Conservation (phyloP, 2,329 filamentous ascomycete genomes). For the Nemania serpens region DNA sequence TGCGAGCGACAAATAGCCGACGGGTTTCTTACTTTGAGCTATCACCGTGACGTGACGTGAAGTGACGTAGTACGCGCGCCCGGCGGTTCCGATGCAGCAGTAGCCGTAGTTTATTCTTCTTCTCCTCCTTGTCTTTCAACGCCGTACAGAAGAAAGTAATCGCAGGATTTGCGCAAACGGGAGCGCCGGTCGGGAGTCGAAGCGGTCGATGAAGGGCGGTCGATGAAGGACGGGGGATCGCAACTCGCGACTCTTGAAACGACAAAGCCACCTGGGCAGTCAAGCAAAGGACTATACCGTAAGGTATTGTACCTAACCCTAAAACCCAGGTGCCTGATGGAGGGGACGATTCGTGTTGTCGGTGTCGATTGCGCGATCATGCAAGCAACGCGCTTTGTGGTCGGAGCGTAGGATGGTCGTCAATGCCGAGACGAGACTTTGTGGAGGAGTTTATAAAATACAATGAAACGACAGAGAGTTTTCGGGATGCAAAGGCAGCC, state of each 20-base stretch:
- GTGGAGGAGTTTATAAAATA: too few relatives aligned
- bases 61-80: neutral
- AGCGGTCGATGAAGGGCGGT: neutral
- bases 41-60: slow-evolving; percentile 3
- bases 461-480: too few relatives aligned
- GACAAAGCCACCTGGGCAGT: neutral
- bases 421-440: too few relatives aligned
- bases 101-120: too few relatives aligned
- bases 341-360: neutral
- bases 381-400: neutral
- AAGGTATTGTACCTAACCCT: too few relatives aligned
- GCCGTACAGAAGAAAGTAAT: neutral
- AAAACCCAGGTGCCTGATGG: neutral
- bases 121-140: too few relatives aligned
- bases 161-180: neutral
- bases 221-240: neutral
- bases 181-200: neutral
- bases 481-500: too few relatives aligned
- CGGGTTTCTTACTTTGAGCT: neutral
- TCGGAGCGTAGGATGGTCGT: neutral
- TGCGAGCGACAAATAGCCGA: too few relatives aligned
- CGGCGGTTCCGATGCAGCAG: neutral
- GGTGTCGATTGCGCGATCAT: neutral
- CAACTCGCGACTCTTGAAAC: neutral
- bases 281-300: neutral